Evolutionary conservation across 176 grass and related monocot species (phyloP).

Genomic region (bread wheat (Triticum aestivum)): DNA sequence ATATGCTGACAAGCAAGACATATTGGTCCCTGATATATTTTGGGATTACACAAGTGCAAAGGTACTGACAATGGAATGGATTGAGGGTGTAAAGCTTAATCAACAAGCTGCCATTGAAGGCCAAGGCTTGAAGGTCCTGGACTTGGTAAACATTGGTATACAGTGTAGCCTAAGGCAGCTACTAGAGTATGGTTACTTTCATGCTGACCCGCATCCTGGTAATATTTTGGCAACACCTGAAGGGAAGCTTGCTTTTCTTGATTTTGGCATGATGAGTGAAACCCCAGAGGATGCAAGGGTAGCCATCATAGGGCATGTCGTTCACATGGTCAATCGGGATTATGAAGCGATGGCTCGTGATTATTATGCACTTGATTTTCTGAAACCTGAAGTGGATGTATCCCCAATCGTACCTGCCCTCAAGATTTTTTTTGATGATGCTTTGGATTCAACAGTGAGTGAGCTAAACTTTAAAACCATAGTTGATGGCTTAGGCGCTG

Average conservation of each 20-base stretch:
- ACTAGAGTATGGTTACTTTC: constrained; percentile 91
- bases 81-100: constrained; percentile 88
- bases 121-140: constrained; percentile 83
- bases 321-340: constrained; percentile 98
- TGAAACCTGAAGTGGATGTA: constrained; percentile 80
- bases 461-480: constrained; percentile 98
- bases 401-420: constrained; percentile 85
- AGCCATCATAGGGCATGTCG: constrained; percentile 93
- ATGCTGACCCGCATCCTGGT: constrained; percentile 96
- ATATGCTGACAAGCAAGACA: constrained; percentile 92
- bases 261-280: constrained; percentile 99
- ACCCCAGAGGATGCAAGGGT: constrained; percentile 91
- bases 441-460: constrained; percentile 88
- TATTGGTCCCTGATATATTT: constrained; percentile 94
- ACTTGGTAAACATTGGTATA: constrained; percentile 91
- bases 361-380: constrained; percentile 94
- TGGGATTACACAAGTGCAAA: constrained; percentile 97
- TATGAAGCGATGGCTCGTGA: constrained; percentile 96
- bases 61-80: constrained; percentile 95
- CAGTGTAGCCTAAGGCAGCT: constrained; percentile 98
- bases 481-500: constrained; percentile 85
- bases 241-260: constrained; percentile 94
- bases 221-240: constrained; percentile 92
- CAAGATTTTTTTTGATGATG: constrained; percentile 93
- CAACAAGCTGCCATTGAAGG: constrained; percentile 84